These are phyloP conservation scores for Kodamaea anthophila DNA, from an alignment of 1,139 yeast species.

Conservation along the genomic window DNA sequence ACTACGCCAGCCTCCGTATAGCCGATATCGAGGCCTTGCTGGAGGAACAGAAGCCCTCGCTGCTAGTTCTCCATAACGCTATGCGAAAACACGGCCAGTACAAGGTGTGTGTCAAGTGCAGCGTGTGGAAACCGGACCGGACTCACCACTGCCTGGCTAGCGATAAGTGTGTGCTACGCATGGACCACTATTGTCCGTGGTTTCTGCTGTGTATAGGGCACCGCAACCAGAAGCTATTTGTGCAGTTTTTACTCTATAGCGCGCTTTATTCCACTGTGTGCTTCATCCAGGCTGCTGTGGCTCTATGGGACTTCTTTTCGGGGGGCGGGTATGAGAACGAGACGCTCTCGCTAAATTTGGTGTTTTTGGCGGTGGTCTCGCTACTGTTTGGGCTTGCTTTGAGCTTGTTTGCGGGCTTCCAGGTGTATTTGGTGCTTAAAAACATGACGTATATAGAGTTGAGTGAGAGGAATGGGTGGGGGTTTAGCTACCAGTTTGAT, in stretches of 20 bases:
- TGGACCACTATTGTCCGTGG: conserved; percentile 99
- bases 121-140: conserved; percentile 89
- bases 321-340: conserved; percentile 29
- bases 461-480: conserved; percentile 40
- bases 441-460: conserved; percentile 83
- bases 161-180: conserved; percentile 60
- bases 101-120: conserved; percentile 67
- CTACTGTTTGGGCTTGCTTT: conserved; percentile 62
- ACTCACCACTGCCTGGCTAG: conserved; percentile 84
- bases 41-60: conserved; percentile 22
- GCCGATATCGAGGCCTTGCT: conserved; percentile 8
- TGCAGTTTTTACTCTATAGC: conserved; percentile 65
- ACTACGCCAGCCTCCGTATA: conserved; percentile 34
- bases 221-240: conserved; percentile 68
- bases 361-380: conserved; percentile 55
- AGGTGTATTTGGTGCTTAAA: conserved; percentile 49
- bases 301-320: conserved; percentile 40
- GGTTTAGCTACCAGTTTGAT: conserved; percentile 34
- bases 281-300: conserved; percentile 4
- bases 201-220: conserved; percentile 85
- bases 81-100: conserved; percentile 18
- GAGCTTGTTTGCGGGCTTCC: conserved; percentile 51
- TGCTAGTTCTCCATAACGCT: conserved; percentile 17
- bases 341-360: conserved; percentile 53
- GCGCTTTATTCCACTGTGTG: conserved; percentile 32